Conservation (phyloP, 2,329 filamentous ascomycete genomes). For the Samsoniella hepiali region DNA sequence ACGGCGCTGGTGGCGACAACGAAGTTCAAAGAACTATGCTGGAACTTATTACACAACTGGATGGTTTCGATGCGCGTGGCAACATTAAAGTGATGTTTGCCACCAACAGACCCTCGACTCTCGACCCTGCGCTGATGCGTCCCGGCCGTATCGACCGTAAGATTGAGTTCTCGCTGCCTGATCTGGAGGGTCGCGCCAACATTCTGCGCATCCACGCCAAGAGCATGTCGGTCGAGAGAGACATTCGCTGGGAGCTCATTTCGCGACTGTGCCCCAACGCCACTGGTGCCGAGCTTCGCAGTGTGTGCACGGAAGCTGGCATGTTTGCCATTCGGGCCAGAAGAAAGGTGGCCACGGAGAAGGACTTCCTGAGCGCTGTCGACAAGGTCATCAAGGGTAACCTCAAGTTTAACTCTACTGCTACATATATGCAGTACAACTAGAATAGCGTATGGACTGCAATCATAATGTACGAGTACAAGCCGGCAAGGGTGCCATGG, state of each 20-base stretch:
- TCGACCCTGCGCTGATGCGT: conserved; percentile 96
- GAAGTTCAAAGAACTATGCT: conserved; percentile 98
- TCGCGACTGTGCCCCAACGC: conserved; percentile 95
- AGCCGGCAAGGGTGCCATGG: conserved; percentile 23
- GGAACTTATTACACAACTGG: conserved; percentile 93
- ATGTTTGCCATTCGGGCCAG: conserved; percentile 96
- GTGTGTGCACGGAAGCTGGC: conserved; percentile 95
- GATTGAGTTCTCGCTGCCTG: conserved; percentile 96
- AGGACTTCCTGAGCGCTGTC: conserved; percentile 95
- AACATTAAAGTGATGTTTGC: conserved; percentile 99
- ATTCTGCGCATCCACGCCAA: conserved; percentile 98
- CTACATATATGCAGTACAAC: conserved; percentile 99
- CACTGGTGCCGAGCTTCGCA: conserved; percentile 91
- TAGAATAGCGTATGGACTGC: conserved; percentile 46
- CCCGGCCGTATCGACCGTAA: conserved; percentile 97
- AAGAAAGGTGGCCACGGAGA: conserved; percentile 97
- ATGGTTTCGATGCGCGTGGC: conserved; percentile 92
- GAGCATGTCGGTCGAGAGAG: conserved; percentile 98
- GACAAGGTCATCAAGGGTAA: conserved; percentile 99
- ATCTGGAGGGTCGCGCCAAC: conserved; percentile 95
- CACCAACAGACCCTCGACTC: conserved; percentile 90
- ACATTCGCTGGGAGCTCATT: conserved; percentile 98
- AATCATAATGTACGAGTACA: conserved; percentile 35
- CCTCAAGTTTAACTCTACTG: conserved; percentile 98
- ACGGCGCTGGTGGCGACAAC: conserved; percentile 94